These are phyloP conservation scores for Ephemerocybe angulata DNA, from an alignment of 768 basidiomycete species.

Conservation along the genomic window DNA sequence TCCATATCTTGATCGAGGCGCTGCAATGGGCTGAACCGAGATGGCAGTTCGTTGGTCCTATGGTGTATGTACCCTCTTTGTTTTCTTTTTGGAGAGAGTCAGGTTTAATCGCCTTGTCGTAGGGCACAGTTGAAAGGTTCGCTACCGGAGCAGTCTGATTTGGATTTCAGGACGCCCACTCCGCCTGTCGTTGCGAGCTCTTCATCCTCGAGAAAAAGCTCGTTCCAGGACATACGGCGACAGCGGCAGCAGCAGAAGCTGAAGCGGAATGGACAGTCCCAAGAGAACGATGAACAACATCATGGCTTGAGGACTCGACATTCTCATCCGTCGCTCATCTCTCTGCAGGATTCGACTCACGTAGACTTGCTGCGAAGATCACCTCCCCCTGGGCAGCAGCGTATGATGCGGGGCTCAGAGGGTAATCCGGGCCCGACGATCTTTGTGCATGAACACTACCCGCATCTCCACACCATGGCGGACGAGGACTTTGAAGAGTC, in stretches of 20 bases:
- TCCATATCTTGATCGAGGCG: constrained; percentile 39
- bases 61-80: constrained; percentile 29
- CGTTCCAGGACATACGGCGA: constrained; percentile 8
- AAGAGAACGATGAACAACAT: not conserved
- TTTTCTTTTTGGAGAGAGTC: not conserved
- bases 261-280: not conserved
- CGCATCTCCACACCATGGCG: constrained; percentile 6
- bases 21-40: constrained; percentile 34
- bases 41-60: constrained; percentile 30
- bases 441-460: constrained; percentile 5
- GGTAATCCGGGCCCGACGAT: not conserved
- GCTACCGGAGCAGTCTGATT: constrained; percentile 9
- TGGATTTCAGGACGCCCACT: not conserved
- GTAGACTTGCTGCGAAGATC: too few species aligned
- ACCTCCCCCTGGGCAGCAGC: not conserved
- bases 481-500: constrained; percentile 7
- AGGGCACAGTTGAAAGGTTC: constrained; percentile 7
- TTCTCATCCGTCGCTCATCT: not conserved
- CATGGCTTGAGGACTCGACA: not conserved
- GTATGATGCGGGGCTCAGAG: not conserved
- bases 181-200: not conserved
- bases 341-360: too few species aligned
- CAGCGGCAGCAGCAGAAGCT: constrained; percentile 2
- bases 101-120: not conserved
- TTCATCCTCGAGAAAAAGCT: not conserved